These are phyloP conservation scores for Ophiostoma sp. DNA, from an alignment of 2,329 filamentous ascomycete species.

Conservation along the genomic window DNA sequence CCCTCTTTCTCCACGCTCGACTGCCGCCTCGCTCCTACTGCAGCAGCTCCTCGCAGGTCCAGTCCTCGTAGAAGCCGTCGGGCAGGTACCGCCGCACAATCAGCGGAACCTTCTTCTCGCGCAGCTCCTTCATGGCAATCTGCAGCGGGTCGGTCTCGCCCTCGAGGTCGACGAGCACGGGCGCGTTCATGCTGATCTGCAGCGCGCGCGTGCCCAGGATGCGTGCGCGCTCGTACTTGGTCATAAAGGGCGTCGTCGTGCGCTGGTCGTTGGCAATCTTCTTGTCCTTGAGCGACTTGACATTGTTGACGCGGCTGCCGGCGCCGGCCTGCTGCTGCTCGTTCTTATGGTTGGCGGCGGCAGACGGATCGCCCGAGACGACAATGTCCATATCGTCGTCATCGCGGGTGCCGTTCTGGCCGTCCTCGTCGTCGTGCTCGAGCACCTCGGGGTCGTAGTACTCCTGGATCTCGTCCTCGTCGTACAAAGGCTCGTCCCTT, in stretches of 20 bases:
- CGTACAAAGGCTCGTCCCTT: slow-evolving; percentile 65
- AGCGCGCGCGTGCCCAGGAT: slow-evolving; percentile 88
- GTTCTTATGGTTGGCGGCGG: slow-evolving; percentile 45
- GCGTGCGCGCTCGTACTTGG: slow-evolving; percentile 93
- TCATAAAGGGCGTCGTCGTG: slow-evolving; percentile 96
- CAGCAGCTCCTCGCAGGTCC: slow-evolving; percentile 94
- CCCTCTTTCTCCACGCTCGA: not conserved
- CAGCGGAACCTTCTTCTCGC: slow-evolving; percentile 96
- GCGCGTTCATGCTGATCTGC: slow-evolving; percentile 98
- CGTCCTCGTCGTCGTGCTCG: slow-evolving; percentile 52
- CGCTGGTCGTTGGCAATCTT: slow-evolving; percentile 85
- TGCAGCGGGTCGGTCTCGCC: slow-evolving; percentile 96
- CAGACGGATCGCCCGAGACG: slow-evolving; percentile 57
- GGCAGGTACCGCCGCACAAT: slow-evolving; percentile 94
- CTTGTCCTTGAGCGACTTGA: slow-evolving; percentile 64
- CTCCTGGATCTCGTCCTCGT: slow-evolving; percentile 62
- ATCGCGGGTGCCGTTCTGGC: slow-evolving; percentile 49
- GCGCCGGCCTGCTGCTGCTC: slow-evolving; percentile 32
- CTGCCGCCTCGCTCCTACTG: slow-evolving; percentile 37
- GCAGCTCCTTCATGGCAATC: slow-evolving; percentile 94
- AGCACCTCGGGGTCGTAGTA: slow-evolving; percentile 52
- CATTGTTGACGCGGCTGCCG: slow-evolving; percentile 46
- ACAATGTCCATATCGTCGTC: slow-evolving; percentile 55
- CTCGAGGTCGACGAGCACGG: slow-evolving; percentile 91
- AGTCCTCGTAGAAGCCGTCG: slow-evolving; percentile 98